A percentile compares a stretch with the other conserved stretches of the same genome.
Evolutionary conservation across 225 moss, liverwort and hornwort genomes (phyloP).

Genomic region (Polytrichum formosum): DNA sequence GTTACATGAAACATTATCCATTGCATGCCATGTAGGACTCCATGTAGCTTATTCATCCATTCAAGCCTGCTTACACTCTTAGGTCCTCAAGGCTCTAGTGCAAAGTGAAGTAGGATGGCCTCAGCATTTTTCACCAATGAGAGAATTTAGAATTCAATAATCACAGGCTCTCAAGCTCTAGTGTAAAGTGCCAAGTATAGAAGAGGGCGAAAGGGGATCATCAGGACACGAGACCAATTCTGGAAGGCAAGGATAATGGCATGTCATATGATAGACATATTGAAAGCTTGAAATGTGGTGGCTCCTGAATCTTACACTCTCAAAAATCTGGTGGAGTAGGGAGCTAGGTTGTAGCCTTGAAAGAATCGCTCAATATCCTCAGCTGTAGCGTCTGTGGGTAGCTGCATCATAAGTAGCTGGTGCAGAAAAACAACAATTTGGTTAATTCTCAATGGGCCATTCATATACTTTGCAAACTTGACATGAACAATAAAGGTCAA

Average conservation of each 20-base stretch:
- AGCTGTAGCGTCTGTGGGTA: constrained; percentile 32
- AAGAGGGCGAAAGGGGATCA: not conserved
- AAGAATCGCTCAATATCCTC: constrained; percentile 86
- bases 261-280: not conserved
- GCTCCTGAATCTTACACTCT: constrained; percentile 36
- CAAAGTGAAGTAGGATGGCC: no score
- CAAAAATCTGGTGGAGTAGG: constrained; percentile 45
- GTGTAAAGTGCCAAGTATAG: not conserved
- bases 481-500: no score
- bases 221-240: no score
- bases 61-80: no score
- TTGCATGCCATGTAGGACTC: no score
- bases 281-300: not conserved
- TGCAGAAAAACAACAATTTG: constrained; percentile 13
- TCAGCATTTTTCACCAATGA: no score
- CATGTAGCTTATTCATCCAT: no score
- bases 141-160: no score
- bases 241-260: not conserved
- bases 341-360: constrained; percentile 62
- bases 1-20: no score
- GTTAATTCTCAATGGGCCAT: constrained; percentile 11
- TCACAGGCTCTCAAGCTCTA: no score
- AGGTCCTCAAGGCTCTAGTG: no score
- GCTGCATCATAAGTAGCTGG: constrained; percentile 74
- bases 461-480: not conserved